Base-by-base conservation (phyloP, 108 stramenopile genomes). In the Ochromonas danica region DNA sequence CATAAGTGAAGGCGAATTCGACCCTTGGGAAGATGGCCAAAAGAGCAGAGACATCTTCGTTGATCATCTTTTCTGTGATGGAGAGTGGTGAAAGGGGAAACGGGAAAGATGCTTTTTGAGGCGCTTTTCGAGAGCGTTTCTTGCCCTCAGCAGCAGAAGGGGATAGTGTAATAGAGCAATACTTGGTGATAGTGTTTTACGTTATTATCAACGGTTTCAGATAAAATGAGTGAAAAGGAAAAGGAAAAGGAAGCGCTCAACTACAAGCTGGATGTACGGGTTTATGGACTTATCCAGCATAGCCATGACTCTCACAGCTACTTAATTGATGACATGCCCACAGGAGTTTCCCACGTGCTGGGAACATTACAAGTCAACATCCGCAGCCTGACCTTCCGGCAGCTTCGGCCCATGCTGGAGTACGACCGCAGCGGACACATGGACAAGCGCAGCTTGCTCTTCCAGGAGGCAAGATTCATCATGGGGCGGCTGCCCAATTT, bases 1-100 rank as follows among this genome's bases (percentile, higher is more conserved):
- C 86, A 61, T 87, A 87, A 1, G 85, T 84, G 35, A 87, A 87
- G 38, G 85, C 85, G 40, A 82, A 87, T 25, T 81, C 83, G 22
- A 82, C 78, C 6, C 22, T 74, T 1, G 84, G 84, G 31, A 84
- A 81, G 10, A 60, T 0, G 22, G n/a, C 38, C 17, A 78, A 30
- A 10, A 33, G 22, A 22, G 45, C 22, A 51, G 45, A 6, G 22
- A 51, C 22, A 51, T 51, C 45, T 14, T 14, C 22, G 22, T 51
- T 22, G 45, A 22, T 51, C 6, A 51, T 6, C 45, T 14, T 51
- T 51, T n/a, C n/a, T n/a, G n/a, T n/a, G n/a, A n/a, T n/a, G n/a
- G n/a, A n/a, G n/a, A n/a, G n/a, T n/a, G n/a, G n/a, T n/a, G n/a
- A n/a, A n/a, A n/a, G n/a, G n/a, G n/a, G n/a, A n/a, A n/a, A n/a